Evolutionary conservation across 192 early-diverging fungal species (phyloP).

Genomic region (Linnemannia schmuckeri): DNA sequence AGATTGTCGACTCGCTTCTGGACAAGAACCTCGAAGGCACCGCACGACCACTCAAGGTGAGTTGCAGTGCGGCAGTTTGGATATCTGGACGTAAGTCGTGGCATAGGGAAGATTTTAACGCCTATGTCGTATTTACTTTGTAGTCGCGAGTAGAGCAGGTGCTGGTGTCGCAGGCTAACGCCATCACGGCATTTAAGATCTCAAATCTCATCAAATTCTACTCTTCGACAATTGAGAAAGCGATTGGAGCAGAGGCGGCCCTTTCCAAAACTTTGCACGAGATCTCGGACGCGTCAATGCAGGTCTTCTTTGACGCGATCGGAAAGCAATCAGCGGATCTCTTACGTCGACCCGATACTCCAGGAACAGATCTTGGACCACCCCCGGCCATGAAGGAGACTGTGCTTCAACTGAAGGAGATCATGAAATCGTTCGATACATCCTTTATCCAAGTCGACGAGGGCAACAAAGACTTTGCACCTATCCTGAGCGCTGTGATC

Average conservation of each 20-base stretch:
- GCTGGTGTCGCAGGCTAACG: constrained; percentile 72
- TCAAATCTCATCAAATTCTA: constrained; percentile 86
- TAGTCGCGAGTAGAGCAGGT: constrained; percentile 84
- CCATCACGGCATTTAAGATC: constrained; percentile 76
- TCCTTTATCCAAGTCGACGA: constrained; percentile 70
- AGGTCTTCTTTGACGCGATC: constrained; percentile 44
- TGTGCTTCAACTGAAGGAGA: constrained; percentile 79
- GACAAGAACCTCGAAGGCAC: constrained; percentile 82
- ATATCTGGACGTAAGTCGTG: background rate
- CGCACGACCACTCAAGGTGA: constrained; percentile 79
- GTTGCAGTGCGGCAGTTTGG: background rate
- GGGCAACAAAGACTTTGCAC: constrained; percentile 72
- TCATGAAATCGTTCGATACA: constrained; percentile 84
- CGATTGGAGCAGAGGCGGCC: constrained; percentile 66
- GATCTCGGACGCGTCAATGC: constrained; percentile 53
- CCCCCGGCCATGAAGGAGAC: constrained; percentile 76
- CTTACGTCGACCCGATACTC: constrained; percentile 58
- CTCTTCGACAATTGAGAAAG: constrained; percentile 70
- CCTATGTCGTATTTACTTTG: background rate
- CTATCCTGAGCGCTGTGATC: constrained; percentile 76
- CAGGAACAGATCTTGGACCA: constrained; percentile 69
- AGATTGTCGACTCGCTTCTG: constrained; percentile 64
- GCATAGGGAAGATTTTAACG: background rate
- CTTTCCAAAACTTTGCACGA: constrained; percentile 70
- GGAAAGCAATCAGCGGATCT: constrained; percentile 43